Conservation (phyloP, 345 rosid genomes). For the Melaleuca quinquenervia region DNA sequence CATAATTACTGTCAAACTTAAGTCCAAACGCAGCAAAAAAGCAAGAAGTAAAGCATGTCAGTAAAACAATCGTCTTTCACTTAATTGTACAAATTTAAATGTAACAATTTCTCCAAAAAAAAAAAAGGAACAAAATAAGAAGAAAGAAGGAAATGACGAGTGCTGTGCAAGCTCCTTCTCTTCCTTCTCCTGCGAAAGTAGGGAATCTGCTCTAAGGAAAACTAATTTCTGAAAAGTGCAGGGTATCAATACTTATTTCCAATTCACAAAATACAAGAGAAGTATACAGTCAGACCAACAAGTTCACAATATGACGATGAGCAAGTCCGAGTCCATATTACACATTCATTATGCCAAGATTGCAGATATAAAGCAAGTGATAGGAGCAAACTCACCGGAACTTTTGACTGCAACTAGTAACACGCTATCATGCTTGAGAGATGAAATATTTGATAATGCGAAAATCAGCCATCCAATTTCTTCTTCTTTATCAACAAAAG, state of each 20-base stretch:
- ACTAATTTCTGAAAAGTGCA: neutral
- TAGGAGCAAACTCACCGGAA: neutral
- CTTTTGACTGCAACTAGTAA: neutral
- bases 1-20: neutral
- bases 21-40: neutral
- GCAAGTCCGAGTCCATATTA: neutral
- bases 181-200: neutral
- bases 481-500: neutral
- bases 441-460: neutral
- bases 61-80: neutral
- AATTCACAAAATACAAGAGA: neutral
- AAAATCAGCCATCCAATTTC: neutral
- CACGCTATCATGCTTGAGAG: neutral
- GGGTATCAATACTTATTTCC: neutral
- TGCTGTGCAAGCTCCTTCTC: neutral
- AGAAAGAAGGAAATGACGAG: neutral
- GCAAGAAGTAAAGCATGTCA: neutral
- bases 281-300: neutral
- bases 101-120: neutral
- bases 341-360: neutral
- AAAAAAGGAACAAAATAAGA: neutral
- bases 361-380: neutral
- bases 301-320: neutral
- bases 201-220: neutral
- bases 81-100: neutral